Percentiles rank a stretch among this genome's conserved stretches.
phyloP scores from a whole-genome alignment of 495 filamentous ascomycete species.

The Physcia stellaris region DNA sequence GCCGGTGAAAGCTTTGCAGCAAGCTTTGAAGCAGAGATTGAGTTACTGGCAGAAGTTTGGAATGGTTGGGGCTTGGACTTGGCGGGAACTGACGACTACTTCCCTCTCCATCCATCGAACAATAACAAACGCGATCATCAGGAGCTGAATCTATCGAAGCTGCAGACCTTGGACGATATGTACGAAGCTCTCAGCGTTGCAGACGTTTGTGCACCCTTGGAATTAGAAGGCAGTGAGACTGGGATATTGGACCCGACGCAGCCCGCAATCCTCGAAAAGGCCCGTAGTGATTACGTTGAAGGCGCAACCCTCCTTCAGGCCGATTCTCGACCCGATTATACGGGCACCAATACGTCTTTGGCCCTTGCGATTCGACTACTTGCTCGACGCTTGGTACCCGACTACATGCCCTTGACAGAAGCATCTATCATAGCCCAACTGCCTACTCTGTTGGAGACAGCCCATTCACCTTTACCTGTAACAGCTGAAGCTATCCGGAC shows the following conservation, averaged over 20 bases:
- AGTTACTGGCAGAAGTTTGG: conserved; percentile 39
- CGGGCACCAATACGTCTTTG: conserved; percentile 22
- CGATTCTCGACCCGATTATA: conserved; percentile 26
- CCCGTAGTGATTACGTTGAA: conserved; percentile 49
- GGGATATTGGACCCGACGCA: conserved; percentile 42
- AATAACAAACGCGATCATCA: not conserved
- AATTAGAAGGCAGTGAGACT: conserved; percentile 2
- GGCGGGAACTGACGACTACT: conserved; percentile 2
- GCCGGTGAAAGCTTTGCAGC: too few species aligned
- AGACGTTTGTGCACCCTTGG: conserved; percentile 8
- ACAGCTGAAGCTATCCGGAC: conserved; percentile 30
- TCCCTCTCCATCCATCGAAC: not conserved
- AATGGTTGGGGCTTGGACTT: conserved; percentile 37
- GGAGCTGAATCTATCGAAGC: not conserved
- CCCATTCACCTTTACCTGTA: conserved; percentile 8
- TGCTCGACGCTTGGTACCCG: conserved; percentile 1
- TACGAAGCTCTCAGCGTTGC: conserved; percentile 12
- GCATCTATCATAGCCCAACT: not conserved
- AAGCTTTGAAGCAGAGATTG: conserved; percentile 29
- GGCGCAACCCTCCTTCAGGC: conserved; percentile 48
- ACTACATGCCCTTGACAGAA: not conserved
- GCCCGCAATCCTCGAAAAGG: conserved; percentile 43
- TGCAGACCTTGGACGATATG: conserved; percentile 4
- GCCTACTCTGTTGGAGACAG: not conserved
- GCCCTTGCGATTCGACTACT: conserved; percentile 23